These are phyloP conservation scores for Crithidia expoeki DNA, from an alignment of 208 protist species.

Conservation along the genomic window DNA sequence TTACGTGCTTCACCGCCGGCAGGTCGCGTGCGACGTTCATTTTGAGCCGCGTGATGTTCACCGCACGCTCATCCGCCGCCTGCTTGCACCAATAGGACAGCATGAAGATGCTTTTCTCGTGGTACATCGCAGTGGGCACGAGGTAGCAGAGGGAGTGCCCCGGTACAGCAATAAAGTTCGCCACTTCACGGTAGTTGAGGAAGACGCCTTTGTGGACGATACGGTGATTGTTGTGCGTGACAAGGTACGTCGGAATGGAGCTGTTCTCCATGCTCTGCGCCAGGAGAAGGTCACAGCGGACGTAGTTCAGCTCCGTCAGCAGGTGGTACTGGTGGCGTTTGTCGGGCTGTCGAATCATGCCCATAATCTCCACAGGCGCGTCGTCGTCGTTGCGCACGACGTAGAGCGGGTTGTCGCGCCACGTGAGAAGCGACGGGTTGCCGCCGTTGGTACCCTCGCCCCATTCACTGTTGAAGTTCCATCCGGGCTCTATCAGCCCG, in stretches of 20 bases:
- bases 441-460: constrained; percentile 68
- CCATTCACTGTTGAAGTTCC: constrained; percentile 79
- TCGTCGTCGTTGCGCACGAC: constrained; percentile 48
- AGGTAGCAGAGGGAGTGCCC: constrained; percentile 69
- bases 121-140: constrained; percentile 74
- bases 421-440: constrained; percentile 66
- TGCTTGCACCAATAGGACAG: constrained; percentile 74
- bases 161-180: constrained; percentile 59
- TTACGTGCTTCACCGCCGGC: constrained; percentile 67
- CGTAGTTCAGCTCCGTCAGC: constrained; percentile 60
- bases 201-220: constrained; percentile 70
- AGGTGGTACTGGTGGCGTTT: constrained; percentile 73
- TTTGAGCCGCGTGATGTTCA: constrained; percentile 48
- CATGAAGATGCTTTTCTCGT: constrained; percentile 70
- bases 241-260: constrained; percentile 66
- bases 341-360: constrained; percentile 77
- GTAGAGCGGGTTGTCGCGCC: constrained; percentile 80
- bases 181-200: constrained; percentile 67
- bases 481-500: constrained; percentile 43
- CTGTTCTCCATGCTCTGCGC: constrained; percentile 44
- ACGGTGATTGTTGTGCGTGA: constrained; percentile 79
- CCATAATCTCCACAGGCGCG: constrained; percentile 50
- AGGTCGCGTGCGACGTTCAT: constrained; percentile 55
- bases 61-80: constrained; percentile 33
- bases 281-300: constrained; percentile 65